Base-by-base conservation (phyloP, 2,329 filamentous ascomycete genomes). In the Emmonsiellopsis sp. region DNA sequence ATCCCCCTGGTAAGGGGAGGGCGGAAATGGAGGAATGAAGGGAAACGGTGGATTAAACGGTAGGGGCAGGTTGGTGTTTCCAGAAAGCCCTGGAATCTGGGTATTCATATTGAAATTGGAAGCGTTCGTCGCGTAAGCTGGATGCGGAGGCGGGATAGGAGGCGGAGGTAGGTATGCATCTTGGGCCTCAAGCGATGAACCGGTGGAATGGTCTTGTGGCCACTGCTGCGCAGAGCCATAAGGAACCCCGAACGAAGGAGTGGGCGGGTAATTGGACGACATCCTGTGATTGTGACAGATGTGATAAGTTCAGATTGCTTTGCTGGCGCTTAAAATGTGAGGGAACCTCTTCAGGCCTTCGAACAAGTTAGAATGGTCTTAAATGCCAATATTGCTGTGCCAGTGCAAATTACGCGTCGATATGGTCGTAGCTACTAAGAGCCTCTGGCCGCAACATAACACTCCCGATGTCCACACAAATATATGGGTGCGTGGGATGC, bases 261-360 rank as follows among this genome's bases (percentile, higher is more conserved):
- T 69, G 55, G 67, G 64, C 53, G 72, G 72, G 64, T 78, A 75
- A 55, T 74, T 70, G 49, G 75, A 73, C 76, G 46, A 49, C 46
- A 49, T 49, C 10, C 31, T 39, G 46, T 10, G 37, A 17, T 9
- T 37, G 78, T 78, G 49, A 51, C 64, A 53, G 54, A 40, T 37
- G 44, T 52, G 21, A 17, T 17, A 43, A 48, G 51, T 40, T 34
- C 17, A 8, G 40, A 9, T 31, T 21, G n/a, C 32, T 27, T 11
- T 17, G 40, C 36, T 3, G 17, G 46, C 10, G 34, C 10, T n/a
- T 49, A 31, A 13, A 31, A 6, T 11, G 36, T 39, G 6, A 13
- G 36, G 6, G 34, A 14, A 8, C 10, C 31, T 49, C 11, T 27
- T 27, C 3, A 27, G 21, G 21, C 5, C 21, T 5, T 27, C 21